These are phyloP conservation scores for Lasiodiplodia citricola DNA, from an alignment of 2,329 filamentous ascomycete genomes.

Conservation along the genomic window DNA sequence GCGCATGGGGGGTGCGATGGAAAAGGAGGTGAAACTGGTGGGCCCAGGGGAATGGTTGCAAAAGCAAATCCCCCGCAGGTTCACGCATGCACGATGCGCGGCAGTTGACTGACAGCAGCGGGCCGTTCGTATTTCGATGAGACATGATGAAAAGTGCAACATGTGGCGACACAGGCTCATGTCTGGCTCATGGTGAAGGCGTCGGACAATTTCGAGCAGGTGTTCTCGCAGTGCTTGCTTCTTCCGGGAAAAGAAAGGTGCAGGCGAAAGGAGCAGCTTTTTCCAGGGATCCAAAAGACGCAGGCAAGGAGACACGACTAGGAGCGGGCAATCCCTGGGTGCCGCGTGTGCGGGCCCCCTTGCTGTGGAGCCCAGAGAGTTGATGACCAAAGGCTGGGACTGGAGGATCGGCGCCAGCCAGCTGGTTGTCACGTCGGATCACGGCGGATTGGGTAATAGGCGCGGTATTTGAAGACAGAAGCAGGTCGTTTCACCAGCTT, in stretches of 20 bases:
- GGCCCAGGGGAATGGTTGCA: neutral
- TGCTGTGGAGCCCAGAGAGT: neutral
- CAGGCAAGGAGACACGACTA: neutral
- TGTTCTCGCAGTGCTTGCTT: constrained; percentile 3
- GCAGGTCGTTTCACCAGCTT: neutral
- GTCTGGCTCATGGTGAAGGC: neutral
- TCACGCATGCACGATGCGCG: neutral
- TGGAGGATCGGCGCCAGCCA: constrained; percentile 1
- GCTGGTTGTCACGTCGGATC: neutral
- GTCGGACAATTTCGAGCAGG: neutral
- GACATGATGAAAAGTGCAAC: neutral
- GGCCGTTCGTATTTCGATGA: neutral
- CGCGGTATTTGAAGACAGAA: neutral
- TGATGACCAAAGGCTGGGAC: neutral
- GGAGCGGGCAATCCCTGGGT: neutral
- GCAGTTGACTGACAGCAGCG: neutral
- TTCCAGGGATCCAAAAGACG: neutral
- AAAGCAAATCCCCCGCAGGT: neutral
- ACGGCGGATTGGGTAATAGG: neutral
- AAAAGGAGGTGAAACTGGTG: neutral
- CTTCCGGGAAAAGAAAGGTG: neutral
- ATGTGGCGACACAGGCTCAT: neutral
- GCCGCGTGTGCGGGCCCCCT: neutral
- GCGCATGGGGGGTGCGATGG: neutral
- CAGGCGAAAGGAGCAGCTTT: neutral